Percentiles rank a stretch among this genome's conserved stretches.
These are phyloP conservation scores for Clarireedia monteithiana DNA, from an alignment of 2,329 filamentous ascomycete genomes.

Conservation along the genomic window DNA sequence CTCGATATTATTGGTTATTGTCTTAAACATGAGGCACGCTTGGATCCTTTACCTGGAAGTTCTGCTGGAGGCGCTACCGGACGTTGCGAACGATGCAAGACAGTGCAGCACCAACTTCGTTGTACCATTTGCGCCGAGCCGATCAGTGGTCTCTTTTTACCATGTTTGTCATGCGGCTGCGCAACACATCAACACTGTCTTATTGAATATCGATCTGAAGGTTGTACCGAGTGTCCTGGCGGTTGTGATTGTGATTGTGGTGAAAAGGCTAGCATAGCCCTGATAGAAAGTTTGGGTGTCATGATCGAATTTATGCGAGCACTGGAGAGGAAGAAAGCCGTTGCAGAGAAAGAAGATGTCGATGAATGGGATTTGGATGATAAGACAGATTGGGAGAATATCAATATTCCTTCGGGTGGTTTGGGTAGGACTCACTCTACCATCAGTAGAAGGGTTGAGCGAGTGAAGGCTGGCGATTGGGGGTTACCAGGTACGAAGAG, in stretches of 20 bases:
- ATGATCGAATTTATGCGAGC: conserved; percentile 25
- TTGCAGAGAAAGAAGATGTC: conserved; percentile 12
- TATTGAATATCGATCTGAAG: conserved; percentile 22
- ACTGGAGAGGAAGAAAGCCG: conserved; percentile 9
- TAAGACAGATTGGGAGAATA: conserved; percentile 22
- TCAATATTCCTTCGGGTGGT: conserved; percentile 15
- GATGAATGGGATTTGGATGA: conserved; percentile 22
- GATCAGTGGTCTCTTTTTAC: conserved; percentile 50
- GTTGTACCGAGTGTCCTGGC: conserved; percentile 49
- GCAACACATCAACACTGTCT: conserved; percentile 49
- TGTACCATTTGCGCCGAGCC: conserved; percentile 58
- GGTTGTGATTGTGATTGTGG: conserved; percentile 59
- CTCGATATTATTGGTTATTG: conserved; percentile 58
- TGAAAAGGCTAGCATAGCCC: conserved; percentile 46
- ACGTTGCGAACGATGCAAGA: conserved; percentile 42
- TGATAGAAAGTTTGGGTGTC: conserved; percentile 53
- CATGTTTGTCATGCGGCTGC: conserved; percentile 57
- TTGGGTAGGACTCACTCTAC: conserved; percentile 23
- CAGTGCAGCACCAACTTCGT: conserved; percentile 46
- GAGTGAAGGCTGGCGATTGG: conserved; percentile 26
- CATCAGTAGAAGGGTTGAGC: conserved; percentile 22
- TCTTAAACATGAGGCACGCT: conserved; percentile 52
- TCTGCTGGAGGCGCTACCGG: conserved; percentile 39
- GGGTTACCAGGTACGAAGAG: conserved; percentile 21
- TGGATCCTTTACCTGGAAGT: conserved; percentile 44